Conservation (phyloP, 768 basidiomycete genomes). For the Termitomyces heimii region DNA sequence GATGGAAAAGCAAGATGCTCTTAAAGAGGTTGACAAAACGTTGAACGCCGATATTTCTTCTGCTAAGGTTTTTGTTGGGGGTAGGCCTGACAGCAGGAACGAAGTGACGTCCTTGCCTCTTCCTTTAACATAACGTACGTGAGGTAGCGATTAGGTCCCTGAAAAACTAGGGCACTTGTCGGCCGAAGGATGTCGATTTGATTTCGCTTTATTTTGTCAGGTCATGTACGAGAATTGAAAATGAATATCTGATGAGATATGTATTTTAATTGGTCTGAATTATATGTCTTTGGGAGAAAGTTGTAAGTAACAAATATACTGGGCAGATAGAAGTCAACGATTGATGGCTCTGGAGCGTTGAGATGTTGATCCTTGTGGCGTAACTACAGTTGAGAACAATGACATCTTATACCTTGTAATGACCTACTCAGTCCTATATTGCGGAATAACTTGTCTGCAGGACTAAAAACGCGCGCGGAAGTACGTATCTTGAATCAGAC, state of each 20-base stretch:
- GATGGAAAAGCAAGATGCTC: background rate
- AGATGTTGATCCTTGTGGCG: background rate
- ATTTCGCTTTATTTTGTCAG: background rate
- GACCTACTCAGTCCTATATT: too few species aligned
- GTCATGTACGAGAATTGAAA: background rate
- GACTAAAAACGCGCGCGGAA: too few species aligned
- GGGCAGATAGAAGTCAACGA: background rate
- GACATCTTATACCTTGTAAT: background rate
- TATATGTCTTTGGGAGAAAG: background rate
- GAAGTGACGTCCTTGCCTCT: background rate
- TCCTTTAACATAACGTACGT: background rate
- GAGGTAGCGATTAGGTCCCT: background rate
- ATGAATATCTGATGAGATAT: background rate
- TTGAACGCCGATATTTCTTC: background rate
- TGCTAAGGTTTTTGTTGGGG: background rate
- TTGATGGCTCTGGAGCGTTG: background rate
- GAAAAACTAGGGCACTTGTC: background rate
- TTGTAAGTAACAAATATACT: background rate
- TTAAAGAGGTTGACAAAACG: background rate
- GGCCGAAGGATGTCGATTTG: background rate
- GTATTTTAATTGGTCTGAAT: background rate
- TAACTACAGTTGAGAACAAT: background rate
- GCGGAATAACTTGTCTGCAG: background rate
- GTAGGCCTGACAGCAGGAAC: background rate
- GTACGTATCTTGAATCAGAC: too few species aligned